Conservation (phyloP, 2,329 filamentous ascomycete genomes). For the Ceratocystis papillata region DNA sequence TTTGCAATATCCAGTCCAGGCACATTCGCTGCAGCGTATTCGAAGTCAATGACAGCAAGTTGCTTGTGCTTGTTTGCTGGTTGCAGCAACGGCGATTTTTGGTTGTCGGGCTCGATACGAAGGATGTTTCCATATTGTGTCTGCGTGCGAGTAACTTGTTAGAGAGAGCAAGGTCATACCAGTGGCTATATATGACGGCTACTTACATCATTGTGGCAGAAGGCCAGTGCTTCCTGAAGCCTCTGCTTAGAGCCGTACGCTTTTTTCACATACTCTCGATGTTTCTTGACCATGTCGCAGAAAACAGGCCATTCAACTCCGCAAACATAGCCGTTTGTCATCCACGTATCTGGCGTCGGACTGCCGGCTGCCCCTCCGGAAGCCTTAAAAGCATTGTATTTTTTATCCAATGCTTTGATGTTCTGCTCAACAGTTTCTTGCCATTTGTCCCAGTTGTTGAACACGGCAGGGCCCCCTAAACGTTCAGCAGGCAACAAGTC, state of each 20-base stretch:
- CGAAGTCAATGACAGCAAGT: slow-evolving; percentile 94
- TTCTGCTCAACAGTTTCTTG: slow-evolving; percentile 54
- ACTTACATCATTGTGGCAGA: slow-evolving; percentile 93
- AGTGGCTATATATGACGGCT: neutral
- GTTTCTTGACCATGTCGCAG: slow-evolving; percentile 61
- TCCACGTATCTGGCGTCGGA: slow-evolving; percentile 45
- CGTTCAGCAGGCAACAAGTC: slow-evolving; percentile 71
- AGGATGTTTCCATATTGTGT: slow-evolving; percentile 98
- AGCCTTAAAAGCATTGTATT: slow-evolving; percentile 42
- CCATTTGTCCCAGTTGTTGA: slow-evolving; percentile 94
- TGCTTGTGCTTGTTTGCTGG: slow-evolving; percentile 93
- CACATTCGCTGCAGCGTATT: slow-evolving; percentile 85
- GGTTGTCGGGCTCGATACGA: slow-evolving; percentile 53
- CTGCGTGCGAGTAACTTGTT: slow-evolving; percentile 36
- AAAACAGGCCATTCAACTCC: slow-evolving; percentile 76
- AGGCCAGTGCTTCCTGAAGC: slow-evolving; percentile 67
- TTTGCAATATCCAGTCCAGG: slow-evolving; percentile 89
- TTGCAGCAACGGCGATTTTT: slow-evolving; percentile 75
- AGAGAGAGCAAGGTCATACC: neutral
- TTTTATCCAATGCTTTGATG: slow-evolving; percentile 45
- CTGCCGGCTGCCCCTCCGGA: slow-evolving; percentile 24
- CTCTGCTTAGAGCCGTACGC: slow-evolving; percentile 57
- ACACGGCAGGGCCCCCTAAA: slow-evolving; percentile 68
- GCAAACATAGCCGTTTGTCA: slow-evolving; percentile 62
- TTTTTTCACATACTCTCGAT: slow-evolving; percentile 60